Percentiles rank a stretch among this genome's conserved stretches.
Evolutionary conservation across 108 stramenopile genomes (phyloP).

Genomic region (Nannochloropsis granulata): DNA sequence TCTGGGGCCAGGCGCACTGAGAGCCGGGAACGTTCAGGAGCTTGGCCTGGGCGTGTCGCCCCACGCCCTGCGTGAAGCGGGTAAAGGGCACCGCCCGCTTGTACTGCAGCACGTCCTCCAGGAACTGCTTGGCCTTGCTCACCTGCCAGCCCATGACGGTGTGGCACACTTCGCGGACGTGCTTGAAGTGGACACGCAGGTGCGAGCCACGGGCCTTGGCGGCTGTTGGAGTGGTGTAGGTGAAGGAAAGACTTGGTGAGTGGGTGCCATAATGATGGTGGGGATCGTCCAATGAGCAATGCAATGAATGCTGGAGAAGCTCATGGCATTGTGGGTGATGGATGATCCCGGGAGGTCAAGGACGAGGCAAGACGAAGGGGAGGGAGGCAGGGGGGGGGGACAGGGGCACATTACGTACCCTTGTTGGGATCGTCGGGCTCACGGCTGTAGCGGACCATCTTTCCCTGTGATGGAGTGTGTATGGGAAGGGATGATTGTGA

Average conservation of each 20-base stretch:
- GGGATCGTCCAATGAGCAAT: too few relatives aligned
- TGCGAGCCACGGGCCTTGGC: slow-evolving; percentile 83
- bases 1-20: slow-evolving; percentile 93
- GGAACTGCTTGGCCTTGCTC: slow-evolving; percentile 54
- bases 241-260: too few relatives aligned
- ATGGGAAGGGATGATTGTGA: neutral
- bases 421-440: neutral
- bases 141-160: slow-evolving; percentile 86
- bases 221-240: neutral
- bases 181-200: slow-evolving; percentile 98
- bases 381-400: too few relatives aligned
- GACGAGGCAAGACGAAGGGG: too few relatives aligned
- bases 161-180: slow-evolving; percentile 76
- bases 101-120: slow-evolving; percentile 80
- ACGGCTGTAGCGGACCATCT: neutral
- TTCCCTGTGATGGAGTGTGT: neutral
- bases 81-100: slow-evolving; percentile 93
- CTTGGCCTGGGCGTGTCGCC: slow-evolving; percentile 76
- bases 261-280: too few relatives aligned
- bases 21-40: slow-evolving; percentile 66
- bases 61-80: slow-evolving; percentile 90
- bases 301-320: too few relatives aligned
- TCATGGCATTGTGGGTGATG: too few relatives aligned
- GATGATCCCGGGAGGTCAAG: too few relatives aligned
- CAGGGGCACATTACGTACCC: neutral